phyloP scores from a whole-genome alignment of 805 yeast species.

The Clavispora phyllophila region DNA sequence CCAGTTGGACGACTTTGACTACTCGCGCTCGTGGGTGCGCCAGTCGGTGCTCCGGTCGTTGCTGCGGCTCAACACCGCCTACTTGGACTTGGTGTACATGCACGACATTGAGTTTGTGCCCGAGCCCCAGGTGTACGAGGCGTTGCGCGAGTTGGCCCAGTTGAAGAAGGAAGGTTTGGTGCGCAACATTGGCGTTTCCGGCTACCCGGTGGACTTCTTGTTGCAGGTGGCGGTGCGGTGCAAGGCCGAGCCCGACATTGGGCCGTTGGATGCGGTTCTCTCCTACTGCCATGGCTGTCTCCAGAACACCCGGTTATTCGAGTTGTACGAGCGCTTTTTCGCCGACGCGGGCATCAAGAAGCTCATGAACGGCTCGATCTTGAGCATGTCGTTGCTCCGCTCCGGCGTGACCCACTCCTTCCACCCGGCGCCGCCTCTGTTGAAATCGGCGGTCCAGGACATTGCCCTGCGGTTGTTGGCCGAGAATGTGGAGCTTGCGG shows the following conservation, averaged over 20 bases:
- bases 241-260: constrained; percentile 38
- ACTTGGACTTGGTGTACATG: constrained; percentile 76
- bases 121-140: constrained; percentile 50
- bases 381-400: constrained; percentile 82
- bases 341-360: constrained; percentile 49
- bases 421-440: constrained; percentile 70
- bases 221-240: constrained; percentile 42
- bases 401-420: constrained; percentile 62
- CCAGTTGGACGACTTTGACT: constrained; percentile 66
- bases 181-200: constrained; percentile 70
- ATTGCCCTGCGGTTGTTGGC: constrained; percentile 36
- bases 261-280: constrained; percentile 67
- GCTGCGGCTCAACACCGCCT: constrained; percentile 56
- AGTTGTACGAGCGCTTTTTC: constrained; percentile 45
- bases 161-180: constrained; percentile 63
- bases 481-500: constrained; percentile 64
- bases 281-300: constrained; percentile 79
- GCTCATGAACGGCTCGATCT: constrained; percentile 77
- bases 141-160: constrained; percentile 53
- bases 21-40: constrained; percentile 55
- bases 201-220: constrained; percentile 76
- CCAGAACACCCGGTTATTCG: constrained; percentile 58
- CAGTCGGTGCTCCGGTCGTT: constrained; percentile 64
- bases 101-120: constrained; percentile 86
- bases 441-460: constrained; percentile 48